Evolutionary conservation across 2,329 filamentous ascomycete species (phyloP), one percentile per base, ranked within the genome.

Genomic region (Alternaria longipes): DNA sequence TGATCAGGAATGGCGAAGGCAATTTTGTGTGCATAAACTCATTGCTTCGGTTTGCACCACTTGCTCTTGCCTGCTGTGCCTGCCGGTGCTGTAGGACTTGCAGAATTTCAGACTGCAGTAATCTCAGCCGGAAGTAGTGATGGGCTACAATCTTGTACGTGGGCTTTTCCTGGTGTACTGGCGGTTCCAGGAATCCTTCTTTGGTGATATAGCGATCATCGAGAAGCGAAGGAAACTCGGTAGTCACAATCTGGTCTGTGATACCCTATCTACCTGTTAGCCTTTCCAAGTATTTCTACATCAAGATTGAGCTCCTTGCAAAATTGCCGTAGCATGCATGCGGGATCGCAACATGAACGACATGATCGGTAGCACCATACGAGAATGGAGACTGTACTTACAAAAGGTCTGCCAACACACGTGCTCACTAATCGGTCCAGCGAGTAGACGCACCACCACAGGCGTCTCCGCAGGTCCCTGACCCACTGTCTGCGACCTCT

Each of bases 371-470:
- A 41, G 44, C 46, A 46, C 22, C 22, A 26, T 28, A 38, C 36
- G 28, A 56, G 6, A 30, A 42, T 18, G 14, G 47, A 49, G 44
- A 36, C 34, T 24, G 56, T 30, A 68, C 70, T 72, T 54, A 72
- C 94, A 73, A 97, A 96, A 7, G 94, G 95, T 56, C 94, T 86
- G 38, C 94, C 94, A 26, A 98, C 94, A 70, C 94, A 97, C 22
- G 93, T 94, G 73, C 93, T 95, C 52, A 98, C 94, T 5, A 98
- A 88, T n/a, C 94, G 88, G 79, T 98, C 94, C 56, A 98, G 88
- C 5, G 92, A 94, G 79, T 98, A 98, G 2, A 94, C 94, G 80
- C 93, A 97, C 94, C 95, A 98, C 93, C 94, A 98, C 14, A 98
- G 83, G 32, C 94, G 87, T 58, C 94, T 86, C 53, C 93, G 89